These are phyloP conservation scores for Cryptosporidium andersoni DNA, from an alignment of 169 alveolate genomes.

Conservation along the genomic window DNA sequence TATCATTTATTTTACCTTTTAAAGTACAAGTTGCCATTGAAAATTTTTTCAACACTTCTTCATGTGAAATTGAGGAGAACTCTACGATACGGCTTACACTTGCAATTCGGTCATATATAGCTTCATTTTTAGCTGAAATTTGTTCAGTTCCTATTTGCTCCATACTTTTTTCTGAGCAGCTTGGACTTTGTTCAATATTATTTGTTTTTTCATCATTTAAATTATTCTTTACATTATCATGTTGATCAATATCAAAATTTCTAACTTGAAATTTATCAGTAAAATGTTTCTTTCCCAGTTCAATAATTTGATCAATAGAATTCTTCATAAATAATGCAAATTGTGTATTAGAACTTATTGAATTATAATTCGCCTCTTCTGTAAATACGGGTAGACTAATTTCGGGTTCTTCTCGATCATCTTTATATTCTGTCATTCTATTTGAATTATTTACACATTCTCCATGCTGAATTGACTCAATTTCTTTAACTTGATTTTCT, in stretches of 20 bases:
- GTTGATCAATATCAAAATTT: no score
- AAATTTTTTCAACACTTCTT: slow-evolving; percentile 4
- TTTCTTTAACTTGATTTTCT: neutral
- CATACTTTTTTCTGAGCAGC: neutral
- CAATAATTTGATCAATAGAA: no score
- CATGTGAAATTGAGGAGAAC: slow-evolving; percentile 9
- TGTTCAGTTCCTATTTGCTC: neutral
- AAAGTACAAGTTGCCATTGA: neutral
- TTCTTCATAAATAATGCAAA: neutral
- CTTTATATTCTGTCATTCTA: neutral
- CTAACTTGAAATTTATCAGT: neutral
- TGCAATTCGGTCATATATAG: slow-evolving; percentile 14
- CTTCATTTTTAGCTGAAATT: neutral
- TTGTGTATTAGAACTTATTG: neutral
- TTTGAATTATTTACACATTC: neutral
- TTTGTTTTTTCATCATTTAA: neutral
- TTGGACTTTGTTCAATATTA: neutral
- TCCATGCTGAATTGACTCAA: neutral
- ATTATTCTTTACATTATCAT: neutral
- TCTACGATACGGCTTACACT: slow-evolving; percentile 16
- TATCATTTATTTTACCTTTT: neutral
- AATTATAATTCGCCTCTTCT: neutral
- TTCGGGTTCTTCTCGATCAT: neutral
- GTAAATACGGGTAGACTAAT: neutral
- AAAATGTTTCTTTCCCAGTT: neutral